Evolutionary conservation across 768 basidiomycete genomes (phyloP), one percentile per base, ranked within the genome.

Genomic region (Boletales sp.): DNA sequence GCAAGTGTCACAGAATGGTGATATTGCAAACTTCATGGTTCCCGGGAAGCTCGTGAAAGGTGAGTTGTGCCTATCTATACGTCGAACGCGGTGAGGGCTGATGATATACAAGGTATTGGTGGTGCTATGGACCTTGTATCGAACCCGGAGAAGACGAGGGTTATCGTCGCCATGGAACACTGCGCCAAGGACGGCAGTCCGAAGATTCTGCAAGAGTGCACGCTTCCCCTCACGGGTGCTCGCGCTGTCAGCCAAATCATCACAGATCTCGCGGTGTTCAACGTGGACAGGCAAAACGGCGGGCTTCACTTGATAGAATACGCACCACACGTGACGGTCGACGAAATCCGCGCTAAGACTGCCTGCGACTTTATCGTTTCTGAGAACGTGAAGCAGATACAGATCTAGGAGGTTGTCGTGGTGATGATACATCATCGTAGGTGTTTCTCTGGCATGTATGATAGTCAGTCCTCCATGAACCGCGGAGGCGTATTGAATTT

Each of bases 11-110:
- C 82, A 87, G 53, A 80, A 81, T 2, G 93, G 90, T 45, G 92
- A 95, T 66, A 86, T 97, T 57, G 94, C 94, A 54, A 95, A 95
- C 74, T 97, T 90, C 66, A 96, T 95, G 93, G 90, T 96, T 57
- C 94, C 92, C 6, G 90, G 92, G 15, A 94, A 95, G 72, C 80
- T 90, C 68, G 77, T 90, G 40, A 89, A 87, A 75, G 85, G 86
- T 79, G 47, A 45, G 48, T 35, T n/a, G 15, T 18, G 52, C 33
- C 54, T 37, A 14, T 32, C 38, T 41, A 30, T 50, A 40, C 14
- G 39, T 14, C n/a, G 8, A 13, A 60, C 30, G 41, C 42, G n/a
- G 18, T 18, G 34, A 14, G 34, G 12, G 84, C 94, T 42, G 25
- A 44, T 36, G 35, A 37, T 50, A 48, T 32, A 49, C 64, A 66